Percentiles rank a stretch among this genome's conserved stretches.
Evolutionary conservation across 805 yeast genomes (phyloP).

Genomic region (Yamadazyma paraphyllophila): DNA sequence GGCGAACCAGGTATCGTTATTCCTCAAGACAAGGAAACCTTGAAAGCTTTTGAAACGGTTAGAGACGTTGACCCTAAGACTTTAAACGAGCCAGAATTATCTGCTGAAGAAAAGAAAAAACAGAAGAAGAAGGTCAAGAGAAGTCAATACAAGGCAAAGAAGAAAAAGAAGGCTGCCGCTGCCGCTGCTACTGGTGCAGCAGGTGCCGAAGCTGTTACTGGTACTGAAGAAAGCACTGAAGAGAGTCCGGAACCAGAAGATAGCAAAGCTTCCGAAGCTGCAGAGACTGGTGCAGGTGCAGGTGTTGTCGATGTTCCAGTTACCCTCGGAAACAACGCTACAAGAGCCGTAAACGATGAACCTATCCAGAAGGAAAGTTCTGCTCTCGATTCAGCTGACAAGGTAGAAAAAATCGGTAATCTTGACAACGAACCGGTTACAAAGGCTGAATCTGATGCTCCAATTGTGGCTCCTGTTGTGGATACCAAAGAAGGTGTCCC

Average conservation of each 20-base stretch:
- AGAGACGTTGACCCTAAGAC: slow-evolving; percentile 47
- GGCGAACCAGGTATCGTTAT: slow-evolving; percentile 77
- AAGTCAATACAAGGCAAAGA: slow-evolving; percentile 41
- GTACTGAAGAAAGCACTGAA: slow-evolving; percentile 15
- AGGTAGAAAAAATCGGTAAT: slow-evolving; percentile 1
- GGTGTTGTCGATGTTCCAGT: slow-evolving; percentile 13
- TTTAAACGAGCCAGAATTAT: slow-evolving; percentile 40
- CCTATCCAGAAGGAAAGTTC: background rate
- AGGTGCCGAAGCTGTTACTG: slow-evolving; percentile 11
- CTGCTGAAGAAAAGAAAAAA: slow-evolving; percentile 38
- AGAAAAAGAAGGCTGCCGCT: slow-evolving; percentile 31
- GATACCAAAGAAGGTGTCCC: slow-evolving; percentile 1
- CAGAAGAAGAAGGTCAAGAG: slow-evolving; percentile 46
- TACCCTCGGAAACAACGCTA: slow-evolving; percentile 8
- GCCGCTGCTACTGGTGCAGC: slow-evolving; percentile 14
- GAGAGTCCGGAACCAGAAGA: slow-evolving; percentile 24
- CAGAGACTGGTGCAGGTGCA: slow-evolving; percentile 14
- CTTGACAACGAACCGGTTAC: slow-evolving; percentile 10
- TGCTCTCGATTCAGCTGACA: slow-evolving; percentile 8
- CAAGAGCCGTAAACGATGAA: slow-evolving; percentile 9
- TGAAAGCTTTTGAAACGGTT: slow-evolving; percentile 62
- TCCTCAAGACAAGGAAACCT: slow-evolving; percentile 61
- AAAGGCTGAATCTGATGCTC: slow-evolving; percentile 3
- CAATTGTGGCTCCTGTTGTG: background rate
- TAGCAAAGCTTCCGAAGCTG: slow-evolving; percentile 4